Base-by-base conservation (phyloP, 768 basidiomycete genomes). In the Serendipita indica region DNA sequence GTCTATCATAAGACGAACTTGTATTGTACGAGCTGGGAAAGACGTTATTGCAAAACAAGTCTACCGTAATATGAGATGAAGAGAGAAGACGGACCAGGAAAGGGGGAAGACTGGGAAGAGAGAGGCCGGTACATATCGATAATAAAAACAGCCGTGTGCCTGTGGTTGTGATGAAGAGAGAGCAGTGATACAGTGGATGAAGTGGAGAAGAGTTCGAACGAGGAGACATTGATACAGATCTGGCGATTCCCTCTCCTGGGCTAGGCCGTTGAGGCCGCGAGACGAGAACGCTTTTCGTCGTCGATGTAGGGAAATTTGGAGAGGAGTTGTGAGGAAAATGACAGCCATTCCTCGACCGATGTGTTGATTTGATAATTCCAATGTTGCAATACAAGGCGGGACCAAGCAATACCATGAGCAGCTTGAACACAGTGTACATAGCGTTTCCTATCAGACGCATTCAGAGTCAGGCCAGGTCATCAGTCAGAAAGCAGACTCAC, bases 281-380 rank as follows among this genome's bases (percentile, higher is more conserved):
- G 18, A 43, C 41, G 41, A 43, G 41, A 7, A 16, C 49, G 49
- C 20, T 18, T 28, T 27, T 54, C 22, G 49, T 54, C 49, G 30
- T 54, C 30, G 3, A 27, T 28, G 49, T 27, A 25, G 7, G 49
- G 49, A 54, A 54, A 54, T 28, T 32, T 54, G 20, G 30, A 18
- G 49, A 54, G 49, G 10, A 54, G 22, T 54, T 54, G 49, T 7
- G 49, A 54, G 49, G 20, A 54, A 30, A 54, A 54, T 10, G 30
- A 22, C 20, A 54, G 49, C 49, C 49, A 54, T 16, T 54, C 49
- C 32, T 54, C 49, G 12, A 54, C 30, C 16, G 49, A 54, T 18
- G 32, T n/a, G 49, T 54, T 54, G 49, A 54, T 54, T 16, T 32
- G 49, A 27, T 54, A 54, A 28, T 54, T 54, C 49, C 49, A 54